A percentile compares a stretch with the other conserved stretches of the same genome.
These are phyloP conservation scores for Jasminum sambac DNA, from an alignment of 257 asterid species.

Conservation along the genomic window DNA sequence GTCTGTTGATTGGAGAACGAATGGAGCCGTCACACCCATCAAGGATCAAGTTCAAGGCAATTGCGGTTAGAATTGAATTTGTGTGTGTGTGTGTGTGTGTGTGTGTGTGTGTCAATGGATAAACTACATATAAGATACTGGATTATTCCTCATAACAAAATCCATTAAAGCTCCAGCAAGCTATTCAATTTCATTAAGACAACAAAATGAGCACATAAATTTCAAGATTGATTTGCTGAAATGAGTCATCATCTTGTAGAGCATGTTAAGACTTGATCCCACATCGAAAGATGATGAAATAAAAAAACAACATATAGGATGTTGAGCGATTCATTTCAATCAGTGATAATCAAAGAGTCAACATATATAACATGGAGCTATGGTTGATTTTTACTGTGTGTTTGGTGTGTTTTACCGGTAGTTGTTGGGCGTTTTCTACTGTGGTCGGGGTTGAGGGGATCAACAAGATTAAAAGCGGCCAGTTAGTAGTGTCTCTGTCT, in stretches of 20 bases:
- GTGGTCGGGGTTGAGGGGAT: conserved; percentile 93
- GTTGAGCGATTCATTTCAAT: not conserved
- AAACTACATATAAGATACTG: no score
- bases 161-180: no score
- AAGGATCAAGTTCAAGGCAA: conserved; percentile 89
- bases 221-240: no score
- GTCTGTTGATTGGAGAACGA: conserved; percentile 79
- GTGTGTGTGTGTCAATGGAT: no score
- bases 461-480: conserved; percentile 68
- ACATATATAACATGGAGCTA: not conserved
- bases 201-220: no score
- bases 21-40: conserved; percentile 78
- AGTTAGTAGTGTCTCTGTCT: conserved; percentile 64
- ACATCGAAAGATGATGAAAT: no score
- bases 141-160: no score
- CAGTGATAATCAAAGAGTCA: not conserved
- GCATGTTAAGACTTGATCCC: no score
- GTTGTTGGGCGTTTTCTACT: conserved; percentile 93
- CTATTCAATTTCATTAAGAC: no score
- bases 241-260: no score
- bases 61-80: conserved; percentile 86
- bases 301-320: no score
- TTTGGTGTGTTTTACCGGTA: conserved; percentile 43
- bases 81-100: no score
- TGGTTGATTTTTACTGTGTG: not conserved